phyloP scores from a whole-genome alignment of 257 asterid species.

The Jacaranda copaia region DNA sequence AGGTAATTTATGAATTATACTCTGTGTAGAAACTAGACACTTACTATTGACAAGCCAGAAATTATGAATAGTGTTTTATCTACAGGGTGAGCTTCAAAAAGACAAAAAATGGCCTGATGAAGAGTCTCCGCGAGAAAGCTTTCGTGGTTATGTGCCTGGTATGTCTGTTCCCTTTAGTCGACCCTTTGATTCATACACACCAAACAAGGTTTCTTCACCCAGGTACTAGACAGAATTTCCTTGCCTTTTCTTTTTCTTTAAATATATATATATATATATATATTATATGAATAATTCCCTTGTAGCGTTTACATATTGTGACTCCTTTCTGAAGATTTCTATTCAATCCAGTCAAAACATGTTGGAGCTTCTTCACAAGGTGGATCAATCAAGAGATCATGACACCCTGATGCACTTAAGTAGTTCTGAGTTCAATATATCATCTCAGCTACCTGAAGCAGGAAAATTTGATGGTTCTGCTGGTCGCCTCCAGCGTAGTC shows the following conservation, averaged over 20 bases:
- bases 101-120: constrained; percentile 49
- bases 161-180: constrained; percentile 49
- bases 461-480: constrained; percentile 59
- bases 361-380: constrained; percentile 95
- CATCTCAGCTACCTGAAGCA: constrained; percentile 58
- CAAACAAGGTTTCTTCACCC: constrained; percentile 53
- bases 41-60: constrained; percentile 20
- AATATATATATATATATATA: too few relatives aligned
- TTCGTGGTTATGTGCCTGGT: constrained; percentile 50
- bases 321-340: not conserved
- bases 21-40: not conserved
- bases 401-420: constrained; percentile 47
- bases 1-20: constrained; percentile 48
- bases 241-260: not conserved
- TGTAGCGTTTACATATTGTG: constrained; percentile 5
- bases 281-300: too few relatives aligned
- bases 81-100: constrained; percentile 64
- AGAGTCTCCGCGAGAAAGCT: constrained; percentile 50
- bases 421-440: constrained; percentile 53
- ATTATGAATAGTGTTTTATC: constrained; percentile 35
- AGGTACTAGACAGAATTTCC: constrained; percentile 52
- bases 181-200: constrained; percentile 48
- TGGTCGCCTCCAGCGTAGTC: constrained; percentile 59
- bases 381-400: constrained; percentile 72
- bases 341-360: constrained; percentile 73